Conservation (phyloP, 192 early-diverging fungal genomes). For the Linderina pennispora region DNA sequence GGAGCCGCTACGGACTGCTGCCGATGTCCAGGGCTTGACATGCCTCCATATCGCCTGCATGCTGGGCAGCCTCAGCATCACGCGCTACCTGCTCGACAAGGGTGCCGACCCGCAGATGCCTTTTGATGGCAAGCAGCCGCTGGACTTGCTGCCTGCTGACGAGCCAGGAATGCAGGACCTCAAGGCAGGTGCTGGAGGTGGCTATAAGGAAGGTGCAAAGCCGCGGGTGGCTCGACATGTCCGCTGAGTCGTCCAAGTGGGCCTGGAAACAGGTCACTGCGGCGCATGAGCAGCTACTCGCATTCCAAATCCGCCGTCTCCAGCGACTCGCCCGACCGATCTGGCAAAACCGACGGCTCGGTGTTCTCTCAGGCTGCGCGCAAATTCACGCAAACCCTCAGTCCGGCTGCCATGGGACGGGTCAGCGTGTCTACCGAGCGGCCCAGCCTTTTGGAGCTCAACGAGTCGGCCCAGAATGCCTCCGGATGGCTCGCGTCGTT, state of each 20-base stretch:
- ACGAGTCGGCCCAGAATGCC: slow-evolving; percentile 1
- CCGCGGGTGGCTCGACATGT: not conserved
- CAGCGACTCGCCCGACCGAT: not conserved
- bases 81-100: slow-evolving; percentile 29
- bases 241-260: no score
- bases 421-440: slow-evolving; percentile 47
- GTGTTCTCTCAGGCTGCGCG: slow-evolving; percentile 23
- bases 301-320: not conserved
- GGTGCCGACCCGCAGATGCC: slow-evolving; percentile 26
- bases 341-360: not conserved
- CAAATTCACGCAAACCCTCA: slow-evolving; percentile 31
- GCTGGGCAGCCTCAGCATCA: not conserved
- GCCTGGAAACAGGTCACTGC: no score
- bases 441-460: slow-evolving; percentile 37
- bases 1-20: no score
- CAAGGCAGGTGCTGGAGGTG: not conserved
- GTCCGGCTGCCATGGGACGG: slow-evolving; percentile 10
- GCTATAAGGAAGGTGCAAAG: no score
- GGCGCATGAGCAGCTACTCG: no score
- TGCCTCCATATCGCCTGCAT: slow-evolving; percentile 28
- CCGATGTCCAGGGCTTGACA: no score
- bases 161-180: not conserved
- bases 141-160: slow-evolving; percentile 6
- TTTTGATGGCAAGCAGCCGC: slow-evolving; percentile 3
- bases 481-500: slow-evolving; percentile 29